Evolutionary conservation across 257 asterid genomes (phyloP).

Genomic region (Capsicum rhomboideum): DNA sequence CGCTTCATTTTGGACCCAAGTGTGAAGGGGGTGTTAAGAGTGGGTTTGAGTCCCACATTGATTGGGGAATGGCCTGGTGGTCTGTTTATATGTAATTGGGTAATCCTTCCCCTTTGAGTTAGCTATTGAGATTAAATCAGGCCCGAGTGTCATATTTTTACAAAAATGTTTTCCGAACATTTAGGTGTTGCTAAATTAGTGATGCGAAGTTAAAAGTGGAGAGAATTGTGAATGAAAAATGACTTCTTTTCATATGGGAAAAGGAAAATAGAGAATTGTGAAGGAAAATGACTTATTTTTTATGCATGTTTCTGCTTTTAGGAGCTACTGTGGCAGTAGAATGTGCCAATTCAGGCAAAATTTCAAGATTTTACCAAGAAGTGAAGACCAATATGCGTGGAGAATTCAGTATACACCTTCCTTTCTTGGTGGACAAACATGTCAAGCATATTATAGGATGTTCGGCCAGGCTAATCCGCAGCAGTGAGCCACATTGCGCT

Average conservation of each 20-base stretch:
- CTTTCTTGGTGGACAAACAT: slow-evolving; percentile 54
- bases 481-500: slow-evolving; percentile 57
- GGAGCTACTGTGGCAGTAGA: slow-evolving; percentile 80
- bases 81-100: neutral
- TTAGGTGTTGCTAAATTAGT: neutral
- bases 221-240: too few relatives aligned
- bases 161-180: neutral
- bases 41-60: neutral
- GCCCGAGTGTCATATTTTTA: neutral
- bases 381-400: slow-evolving; percentile 62
- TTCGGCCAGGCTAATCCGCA: slow-evolving; percentile 55
- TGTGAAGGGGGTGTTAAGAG: neutral
- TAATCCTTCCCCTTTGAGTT: neutral
- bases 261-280: neutral
- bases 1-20: neutral
- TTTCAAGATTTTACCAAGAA: slow-evolving; percentile 26
- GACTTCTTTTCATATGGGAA: too few relatives aligned
- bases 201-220: neutral
- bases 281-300: neutral
- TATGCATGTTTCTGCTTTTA: neutral
- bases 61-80: too few relatives aligned
- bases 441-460: slow-evolving; percentile 51
- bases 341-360: slow-evolving; percentile 34
- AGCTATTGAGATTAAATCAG: neutral
- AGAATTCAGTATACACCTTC: slow-evolving; percentile 56